Evolutionary conservation across 2,329 filamentous ascomycete species (phyloP), one percentile per base, ranked within the genome.

Genomic region (Emericellopsis cladophorae): DNA sequence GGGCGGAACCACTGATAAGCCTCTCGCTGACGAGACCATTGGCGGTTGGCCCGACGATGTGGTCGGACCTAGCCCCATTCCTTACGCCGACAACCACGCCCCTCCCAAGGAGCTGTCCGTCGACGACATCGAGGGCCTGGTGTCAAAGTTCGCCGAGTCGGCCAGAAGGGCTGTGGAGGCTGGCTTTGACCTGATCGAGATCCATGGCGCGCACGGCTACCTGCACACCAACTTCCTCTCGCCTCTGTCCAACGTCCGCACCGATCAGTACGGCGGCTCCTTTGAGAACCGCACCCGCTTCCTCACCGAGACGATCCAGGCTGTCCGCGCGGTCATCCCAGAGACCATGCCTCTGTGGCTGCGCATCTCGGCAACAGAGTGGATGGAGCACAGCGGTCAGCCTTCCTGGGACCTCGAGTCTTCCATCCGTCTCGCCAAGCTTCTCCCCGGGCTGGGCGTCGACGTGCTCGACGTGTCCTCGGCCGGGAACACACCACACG

Each of bases 401-500:
- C 60, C 64, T 7, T 69, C 64, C 21, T 94, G 86, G 86, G 79
- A 76, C 5, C 51, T 81, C n/a, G 72, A 80, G 35, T 72, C 88
- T 48, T 57, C 49, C 41, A 58, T 58, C 42, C 49, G 46, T 16
- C 49, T 61, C n/a, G 53, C 53, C 39, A 56, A 57, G 54, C 64
- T 81, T 9, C 72, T 95, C 1, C 82, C 84, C 0, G 74, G 72
- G 0, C 66, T 71, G 11, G 89, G 89, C 24, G 72, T 95, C 35
- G 89, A 95, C 56, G 65, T 94, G 14, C 69, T 95, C 24, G 89
- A 95, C 56, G 76, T 94, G 43, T 87, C 80, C 50, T 80, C 79
- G 1, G 86, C 79, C 29, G 89, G 84, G 32, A 83, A 84, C 55
- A 73, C 78, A 54, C 59, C 66, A 31, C 56, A 60, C 36, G 79